Base-by-base conservation (phyloP, 1,284 basidiomycete species). In the Chalciporus sp. region DNA sequence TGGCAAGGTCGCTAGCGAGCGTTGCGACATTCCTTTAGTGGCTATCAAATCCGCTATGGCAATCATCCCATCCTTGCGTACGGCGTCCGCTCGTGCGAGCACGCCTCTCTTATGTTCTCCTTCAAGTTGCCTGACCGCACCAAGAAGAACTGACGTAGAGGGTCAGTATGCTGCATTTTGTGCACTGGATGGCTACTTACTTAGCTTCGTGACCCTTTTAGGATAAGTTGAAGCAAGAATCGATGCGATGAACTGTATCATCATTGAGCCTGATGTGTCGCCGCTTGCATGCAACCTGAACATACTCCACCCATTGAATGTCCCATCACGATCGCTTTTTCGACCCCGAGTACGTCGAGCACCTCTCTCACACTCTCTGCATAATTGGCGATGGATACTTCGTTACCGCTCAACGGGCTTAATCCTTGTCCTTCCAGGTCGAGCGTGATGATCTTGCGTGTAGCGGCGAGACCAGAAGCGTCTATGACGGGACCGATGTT, bases 361-460 rank as follows among this genome's bases (percentile, higher is more conserved):
- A 63, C 51, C 11, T 61, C 61, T 51, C 35, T 47, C 1, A 27
- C 53, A 47, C 45, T 49, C 51, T 55, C 53, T 52, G 58, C 49
- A 51, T 51, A 61, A 51, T 53, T 51, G 4, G 40, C 54, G 48
- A 61, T 47, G 4, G 48, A 35, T 27, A 50, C 17, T 37, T 55
- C 54, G 52, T 62, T 51, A 37, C 57, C 58, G 58, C 52, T 49
- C 53, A 51, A 35, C 20, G 60, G 49, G 20, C 48, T 55, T 50
- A 52, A 44, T 4, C 55, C 35, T 19, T 53, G 47, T 14, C 50
- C 39, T 41, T 59, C 41, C 2, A 45, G 29, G 43, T 44, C 51
- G 14, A 52, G 61, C 62, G 50, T 62, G 57, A 62, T 51, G 2
- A 47, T 46, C 14, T 57, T 54, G 64, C 52, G 59, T 60, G 48